These are phyloP conservation scores for Solanum phureja DNA, from an alignment of 257 asterid species.

Conservation along the genomic window DNA sequence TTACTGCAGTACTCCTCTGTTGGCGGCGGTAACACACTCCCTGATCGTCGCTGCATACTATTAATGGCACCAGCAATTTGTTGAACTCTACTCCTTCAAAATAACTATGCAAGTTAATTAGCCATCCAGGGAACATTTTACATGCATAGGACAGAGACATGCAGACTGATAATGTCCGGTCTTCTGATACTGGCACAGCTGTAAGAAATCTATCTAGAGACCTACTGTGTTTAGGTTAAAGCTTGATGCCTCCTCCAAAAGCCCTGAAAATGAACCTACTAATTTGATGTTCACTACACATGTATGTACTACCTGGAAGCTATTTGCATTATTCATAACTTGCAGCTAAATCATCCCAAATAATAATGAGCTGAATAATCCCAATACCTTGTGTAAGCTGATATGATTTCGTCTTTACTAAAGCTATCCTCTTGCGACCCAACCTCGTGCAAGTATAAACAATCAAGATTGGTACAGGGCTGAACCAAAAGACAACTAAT, in stretches of 20 bases:
- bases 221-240: background rate
- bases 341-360: background rate
- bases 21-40: constrained; percentile 82
- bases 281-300: background rate
- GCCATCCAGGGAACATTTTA: background rate
- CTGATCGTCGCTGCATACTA: constrained; percentile 56
- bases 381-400: constrained; percentile 75
- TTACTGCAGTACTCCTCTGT: constrained; percentile 63
- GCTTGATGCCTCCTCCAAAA: background rate
- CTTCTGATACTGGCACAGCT: background rate
- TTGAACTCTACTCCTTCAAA: constrained; percentile 73
- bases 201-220: background rate
- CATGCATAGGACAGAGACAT: background rate
- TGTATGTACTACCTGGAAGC: background rate
- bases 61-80: constrained; percentile 59
- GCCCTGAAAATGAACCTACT: background rate
- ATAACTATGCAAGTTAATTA: constrained; percentile 26
- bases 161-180: background rate
- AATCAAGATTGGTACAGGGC: constrained; percentile 90
- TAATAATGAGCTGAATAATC: background rate
- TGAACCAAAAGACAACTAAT: constrained; percentile 24
- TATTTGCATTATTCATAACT: background rate
- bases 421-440: constrained; percentile 88
- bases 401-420: constrained; percentile 82
- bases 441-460: constrained; percentile 79